These are phyloP conservation scores for Exsudoporus floridanus DNA, from an alignment of 1,284 basidiomycete species.

Conservation along the genomic window DNA sequence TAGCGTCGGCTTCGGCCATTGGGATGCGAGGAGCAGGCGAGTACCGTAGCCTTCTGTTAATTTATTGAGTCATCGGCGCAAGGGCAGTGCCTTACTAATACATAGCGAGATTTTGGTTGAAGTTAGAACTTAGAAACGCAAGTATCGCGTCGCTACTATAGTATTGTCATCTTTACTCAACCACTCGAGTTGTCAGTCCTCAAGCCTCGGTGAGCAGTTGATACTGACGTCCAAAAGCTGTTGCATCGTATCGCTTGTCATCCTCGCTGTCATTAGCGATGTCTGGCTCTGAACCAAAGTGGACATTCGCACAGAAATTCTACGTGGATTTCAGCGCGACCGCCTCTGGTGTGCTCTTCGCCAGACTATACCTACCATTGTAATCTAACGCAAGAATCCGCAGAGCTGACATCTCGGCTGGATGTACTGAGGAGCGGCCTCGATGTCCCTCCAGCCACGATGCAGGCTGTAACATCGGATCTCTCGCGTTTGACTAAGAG, in stretches of 20 bases:
- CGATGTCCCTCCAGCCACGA: conserved; percentile 17
- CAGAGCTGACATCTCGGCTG: conserved; percentile 31
- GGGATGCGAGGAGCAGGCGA: neutral
- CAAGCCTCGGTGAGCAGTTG: neutral
- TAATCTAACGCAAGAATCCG: conserved; percentile 14
- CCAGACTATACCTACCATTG: neutral
- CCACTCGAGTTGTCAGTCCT: neutral
- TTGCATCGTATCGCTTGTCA: neutral
- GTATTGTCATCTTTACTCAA: too few species aligned
- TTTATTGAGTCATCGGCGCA: neutral
- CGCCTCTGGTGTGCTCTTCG: conserved; percentile 24
- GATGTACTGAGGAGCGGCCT: conserved; percentile 12
- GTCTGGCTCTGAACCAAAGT: conserved; percentile 24
- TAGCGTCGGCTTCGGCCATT: conserved; percentile 21
- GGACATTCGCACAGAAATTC: conserved; percentile 34
- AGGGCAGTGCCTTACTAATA: too few species aligned
- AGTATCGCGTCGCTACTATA: too few species aligned
- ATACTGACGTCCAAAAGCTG: neutral
- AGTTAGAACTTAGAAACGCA: too few species aligned
- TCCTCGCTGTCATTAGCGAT: conserved; percentile 2
- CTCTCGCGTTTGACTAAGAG: conserved; percentile 56
- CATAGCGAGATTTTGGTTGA: too few species aligned
- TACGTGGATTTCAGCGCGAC: conserved; percentile 21
- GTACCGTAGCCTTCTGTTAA: neutral
- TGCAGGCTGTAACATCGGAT: conserved; percentile 43